Evolutionary conservation across 257 asterid species (phyloP), one percentile per base, ranked within the genome.

Genomic region (Cynanchum wilfordii): DNA sequence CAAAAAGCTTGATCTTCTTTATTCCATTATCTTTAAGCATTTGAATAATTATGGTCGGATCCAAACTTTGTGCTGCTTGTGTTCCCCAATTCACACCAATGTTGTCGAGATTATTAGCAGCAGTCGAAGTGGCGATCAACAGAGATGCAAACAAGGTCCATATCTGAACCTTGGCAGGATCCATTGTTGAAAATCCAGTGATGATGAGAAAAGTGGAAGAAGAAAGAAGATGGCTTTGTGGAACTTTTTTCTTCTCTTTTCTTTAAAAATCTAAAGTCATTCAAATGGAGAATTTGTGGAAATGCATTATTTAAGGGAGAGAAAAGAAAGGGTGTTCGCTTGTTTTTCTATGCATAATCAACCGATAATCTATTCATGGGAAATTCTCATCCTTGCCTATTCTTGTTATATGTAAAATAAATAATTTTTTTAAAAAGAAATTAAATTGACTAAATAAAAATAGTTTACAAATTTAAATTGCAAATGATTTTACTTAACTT

Each of bases 61-160:
- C 69, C 52, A 91, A 42, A 42, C 69, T 75, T 15, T 89, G 92
- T 0, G 97, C 69, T 2, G 97, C 85, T 24, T 89, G 97, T 2
- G 89, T 85, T 45, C 97, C 97, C 96, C 96, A 91, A 30, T 89
- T 91, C 29, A 88, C 91, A 8, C 97, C 97, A 1, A 91, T 67
- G 66, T 87, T 84, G 30, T 89, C 69, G 59, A 27, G 16, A 10
- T 77, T 70, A 25, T 22, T 10, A 5, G 3, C 7, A 4, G 54
- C 20, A 12, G 3, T 0, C 10, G 54, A n/a, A 50, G 27, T 27
- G 10, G 63, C 59, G 15, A 29, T 45, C 42, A 72, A 27, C 58
- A 72, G 17, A 12, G 67, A n/a, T 40, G 20, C 45, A 38, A 45
- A 77, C 16, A 29, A 44, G 55, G 77, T 33, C 55, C 74, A 69